Percentiles rank a stretch among this genome's conserved stretches.
These are phyloP conservation scores for Corchorus capsularis DNA, from an alignment of 345 rosid species.

Conservation along the genomic window DNA sequence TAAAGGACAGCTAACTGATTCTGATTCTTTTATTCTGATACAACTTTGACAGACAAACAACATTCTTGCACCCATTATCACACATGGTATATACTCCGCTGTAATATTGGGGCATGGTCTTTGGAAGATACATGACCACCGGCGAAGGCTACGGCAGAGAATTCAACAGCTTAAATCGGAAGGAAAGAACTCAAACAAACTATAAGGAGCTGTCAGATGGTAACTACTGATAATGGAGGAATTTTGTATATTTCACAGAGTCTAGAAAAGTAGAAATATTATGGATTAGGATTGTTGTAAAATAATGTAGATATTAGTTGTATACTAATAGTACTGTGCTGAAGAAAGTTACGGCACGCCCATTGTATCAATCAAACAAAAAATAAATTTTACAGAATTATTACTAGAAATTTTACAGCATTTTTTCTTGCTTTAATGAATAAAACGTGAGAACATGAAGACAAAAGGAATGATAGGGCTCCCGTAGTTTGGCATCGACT, in stretches of 20 bases:
- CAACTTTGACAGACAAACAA: conserved; percentile 65
- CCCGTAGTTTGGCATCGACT: not conserved
- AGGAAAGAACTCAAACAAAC: conserved; percentile 34
- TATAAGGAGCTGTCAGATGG: conserved; percentile 1
- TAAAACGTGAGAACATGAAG: not conserved
- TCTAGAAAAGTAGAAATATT: not conserved
- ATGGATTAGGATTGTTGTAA: not conserved
- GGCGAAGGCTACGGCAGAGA: conserved; percentile 71
- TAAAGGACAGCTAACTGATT: not conserved
- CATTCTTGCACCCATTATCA: conserved; percentile 81
- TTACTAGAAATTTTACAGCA: not conserved
- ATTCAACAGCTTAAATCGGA: conserved; percentile 58
- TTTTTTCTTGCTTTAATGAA: not conserved
- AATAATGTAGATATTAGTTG: not conserved
- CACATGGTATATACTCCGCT: conserved; percentile 87
- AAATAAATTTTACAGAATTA: not conserved
- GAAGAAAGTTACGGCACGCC: not conserved
- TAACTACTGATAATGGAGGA: conserved; percentile 2
- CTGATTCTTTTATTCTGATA: not conserved
- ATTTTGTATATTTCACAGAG: conserved; percentile 22
- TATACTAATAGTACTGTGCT: conserved; percentile 8
- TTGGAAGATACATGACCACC: conserved; percentile 89
- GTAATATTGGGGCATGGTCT: conserved; percentile 89
- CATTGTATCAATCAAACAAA: conserved; percentile 18
- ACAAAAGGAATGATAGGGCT: not conserved